Percentiles rank a stretch among this genome's conserved stretches.
phyloP scores from a whole-genome alignment of 2,329 filamentous ascomycete genomes.

The Kalmusia sp. region DNA sequence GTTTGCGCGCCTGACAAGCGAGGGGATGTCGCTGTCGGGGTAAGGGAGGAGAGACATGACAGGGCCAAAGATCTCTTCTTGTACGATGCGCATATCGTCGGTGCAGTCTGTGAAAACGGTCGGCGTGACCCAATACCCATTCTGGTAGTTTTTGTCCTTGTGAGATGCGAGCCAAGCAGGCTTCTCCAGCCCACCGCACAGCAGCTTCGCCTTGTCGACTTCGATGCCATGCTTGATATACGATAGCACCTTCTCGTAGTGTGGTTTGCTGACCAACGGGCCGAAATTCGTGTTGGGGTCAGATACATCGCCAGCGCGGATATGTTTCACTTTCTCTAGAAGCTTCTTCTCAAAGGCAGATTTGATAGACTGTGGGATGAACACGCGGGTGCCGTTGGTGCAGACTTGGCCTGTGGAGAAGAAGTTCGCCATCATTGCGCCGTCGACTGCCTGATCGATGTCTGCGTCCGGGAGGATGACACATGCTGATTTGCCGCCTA shows the following conservation, averaged over 20 bases:
- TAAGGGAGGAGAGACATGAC: slow-evolving; percentile 85
- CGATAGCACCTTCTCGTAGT: slow-evolving; percentile 77
- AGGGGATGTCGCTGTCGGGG: slow-evolving; percentile 64
- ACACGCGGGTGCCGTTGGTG: slow-evolving; percentile 90
- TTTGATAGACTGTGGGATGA: slow-evolving; percentile 74
- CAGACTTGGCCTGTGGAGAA: slow-evolving; percentile 91
- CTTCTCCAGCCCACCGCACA: slow-evolving; percentile 73
- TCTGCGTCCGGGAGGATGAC: slow-evolving; percentile 82
- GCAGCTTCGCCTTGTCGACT: slow-evolving; percentile 73
- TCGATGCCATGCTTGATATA: slow-evolving; percentile 81
- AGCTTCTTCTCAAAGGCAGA: slow-evolving; percentile 71
- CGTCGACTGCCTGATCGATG: slow-evolving; percentile 80
- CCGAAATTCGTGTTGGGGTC: slow-evolving; percentile 81
- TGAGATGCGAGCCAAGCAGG: slow-evolving; percentile 56
- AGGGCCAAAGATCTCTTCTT: slow-evolving; percentile 88
- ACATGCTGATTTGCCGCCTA: slow-evolving; percentile 85
- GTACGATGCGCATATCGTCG: slow-evolving; percentile 79
- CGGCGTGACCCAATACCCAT: slow-evolving; percentile 84
- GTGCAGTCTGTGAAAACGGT: slow-evolving; percentile 88
- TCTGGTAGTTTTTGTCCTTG: slow-evolving; percentile 50
- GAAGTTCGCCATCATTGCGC: slow-evolving; percentile 94
- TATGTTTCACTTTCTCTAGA: slow-evolving; percentile 71
- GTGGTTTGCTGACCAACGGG: slow-evolving; percentile 76
- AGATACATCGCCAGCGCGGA: slow-evolving; percentile 76
- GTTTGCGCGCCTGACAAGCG: slow-evolving; percentile 77